A percentile compares a stretch with the other conserved stretches of the same genome.
Conservation (phyloP, 2,329 filamentous ascomycete genomes). For the Penicillium sp. region DNA sequence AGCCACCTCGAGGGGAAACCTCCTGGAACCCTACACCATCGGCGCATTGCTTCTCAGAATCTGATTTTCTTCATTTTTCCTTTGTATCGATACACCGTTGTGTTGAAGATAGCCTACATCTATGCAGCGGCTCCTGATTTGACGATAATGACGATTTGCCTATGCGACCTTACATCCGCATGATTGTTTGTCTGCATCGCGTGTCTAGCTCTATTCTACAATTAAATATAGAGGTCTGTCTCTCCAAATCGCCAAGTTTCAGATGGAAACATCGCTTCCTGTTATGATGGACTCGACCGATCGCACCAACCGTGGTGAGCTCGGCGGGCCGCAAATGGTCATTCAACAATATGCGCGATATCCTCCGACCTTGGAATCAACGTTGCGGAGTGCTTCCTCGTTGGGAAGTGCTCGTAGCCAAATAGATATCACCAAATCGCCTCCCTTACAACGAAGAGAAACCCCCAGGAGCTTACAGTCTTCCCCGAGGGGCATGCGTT, state of each 20-base stretch:
- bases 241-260: not conserved
- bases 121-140: not conserved
- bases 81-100: not conserved
- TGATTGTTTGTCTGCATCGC: constrained; percentile 9
- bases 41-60: not conserved
- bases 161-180: constrained; percentile 9
- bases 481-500: constrained; percentile 36
- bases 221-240: not conserved
- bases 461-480: constrained; percentile 40
- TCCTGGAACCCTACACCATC: constrained; percentile 15
- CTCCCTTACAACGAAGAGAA: constrained; percentile 38
- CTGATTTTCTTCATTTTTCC: not conserved
- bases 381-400: constrained; percentile 39
- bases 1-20: constrained; percentile 24
- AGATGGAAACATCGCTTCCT: constrained; percentile 36
- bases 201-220: not conserved
- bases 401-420: constrained; percentile 36
- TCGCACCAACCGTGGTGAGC: constrained; percentile 26
- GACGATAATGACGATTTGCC: constrained; percentile 6
- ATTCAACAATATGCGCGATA: constrained; percentile 43
- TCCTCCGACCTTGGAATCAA: constrained; percentile 33
- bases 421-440: constrained; percentile 33
- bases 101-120: constrained; percentile 2
- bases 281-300: constrained; percentile 27
- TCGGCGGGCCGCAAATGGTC: constrained; percentile 30